Conservation (phyloP, 371 early-diverging fungal species). For the Conidiobolus incongruus region DNA sequence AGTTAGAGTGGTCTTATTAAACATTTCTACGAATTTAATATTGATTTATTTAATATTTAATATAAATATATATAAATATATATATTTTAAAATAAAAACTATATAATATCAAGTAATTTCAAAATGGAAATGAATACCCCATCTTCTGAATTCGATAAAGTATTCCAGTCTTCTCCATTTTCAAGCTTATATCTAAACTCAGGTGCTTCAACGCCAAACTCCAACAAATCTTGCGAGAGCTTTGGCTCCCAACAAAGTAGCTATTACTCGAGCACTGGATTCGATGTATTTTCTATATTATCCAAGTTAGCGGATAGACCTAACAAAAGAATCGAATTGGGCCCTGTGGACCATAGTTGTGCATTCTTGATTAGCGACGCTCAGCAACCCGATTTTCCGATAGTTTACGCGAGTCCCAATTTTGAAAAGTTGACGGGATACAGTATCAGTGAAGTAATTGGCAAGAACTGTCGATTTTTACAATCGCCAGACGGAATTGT, state of each 20-base stretch:
- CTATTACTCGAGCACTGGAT: conserved; percentile 24
- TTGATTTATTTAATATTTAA: too few species aligned
- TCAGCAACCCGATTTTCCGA: conserved; percentile 21
- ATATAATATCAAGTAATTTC: too few species aligned
- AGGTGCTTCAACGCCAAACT: not conserved
- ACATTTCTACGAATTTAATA: too few species aligned
- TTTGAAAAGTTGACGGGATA: conserved; percentile 43
- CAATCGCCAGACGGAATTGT: conserved; percentile 30
- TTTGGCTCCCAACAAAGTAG: conserved; percentile 6
- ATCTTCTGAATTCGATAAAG: not conserved
- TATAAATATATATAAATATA: too few species aligned
- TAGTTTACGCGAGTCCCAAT: conserved; percentile 35
- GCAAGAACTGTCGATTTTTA: conserved; percentile 44
- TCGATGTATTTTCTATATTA: conserved; percentile 29
- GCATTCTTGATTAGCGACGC: conserved; percentile 29
- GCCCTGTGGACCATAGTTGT: conserved; percentile 40
- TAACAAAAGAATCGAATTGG: conserved; percentile 31
- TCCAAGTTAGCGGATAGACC: conserved; percentile 22
- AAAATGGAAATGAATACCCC: not conserved
- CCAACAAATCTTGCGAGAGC: not conserved
- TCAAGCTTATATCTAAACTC: not conserved
- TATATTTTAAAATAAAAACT: too few species aligned
- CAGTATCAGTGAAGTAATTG: conserved; percentile 22
- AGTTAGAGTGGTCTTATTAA: too few species aligned
- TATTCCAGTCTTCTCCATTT: not conserved